Conservation (phyloP, 176 grass and related monocot genomes). For the Lolium rigidum region DNA sequence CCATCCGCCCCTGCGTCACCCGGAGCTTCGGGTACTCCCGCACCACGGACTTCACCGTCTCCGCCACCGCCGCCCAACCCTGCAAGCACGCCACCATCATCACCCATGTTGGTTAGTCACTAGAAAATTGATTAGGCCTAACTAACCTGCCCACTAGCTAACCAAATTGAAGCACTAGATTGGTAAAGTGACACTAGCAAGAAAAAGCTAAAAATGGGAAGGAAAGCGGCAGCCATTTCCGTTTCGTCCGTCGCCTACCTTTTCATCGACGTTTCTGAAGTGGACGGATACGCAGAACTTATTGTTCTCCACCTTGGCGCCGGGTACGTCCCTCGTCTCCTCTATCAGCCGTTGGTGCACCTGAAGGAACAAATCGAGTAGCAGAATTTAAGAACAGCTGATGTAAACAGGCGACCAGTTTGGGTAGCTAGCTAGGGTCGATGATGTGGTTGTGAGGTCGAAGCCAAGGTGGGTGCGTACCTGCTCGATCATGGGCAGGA, state of each 20-base stretch:
- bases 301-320: slow-evolving; percentile 86
- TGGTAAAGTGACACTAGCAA: background rate
- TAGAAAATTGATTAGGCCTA: slow-evolving; percentile 2
- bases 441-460: too few species aligned
- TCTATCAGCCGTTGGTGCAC: slow-evolving; percentile 53
- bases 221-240: slow-evolving; percentile 30
- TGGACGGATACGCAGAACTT: slow-evolving; percentile 84
- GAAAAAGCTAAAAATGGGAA: slow-evolving; percentile 15
- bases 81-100: background rate
- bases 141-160: background rate
- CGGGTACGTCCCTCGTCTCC: slow-evolving; percentile 52
- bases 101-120: background rate
- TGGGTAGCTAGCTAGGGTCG: background rate
- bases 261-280: slow-evolving; percentile 85
- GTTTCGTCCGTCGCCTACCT: slow-evolving; percentile 55
- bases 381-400: background rate
- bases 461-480: slow-evolving; percentile 9
- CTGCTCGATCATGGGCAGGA: slow-evolving; percentile 86
- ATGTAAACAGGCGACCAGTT: background rate
- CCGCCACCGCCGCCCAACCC: slow-evolving; percentile 60
- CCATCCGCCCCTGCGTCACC: slow-evolving; percentile 78
- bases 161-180: background rate
- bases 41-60: slow-evolving; percentile 65
- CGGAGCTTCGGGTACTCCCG: slow-evolving; percentile 64
- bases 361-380: background rate